Conservation (phyloP, 768 basidiomycete species). For the Leccinum obscurum region DNA sequence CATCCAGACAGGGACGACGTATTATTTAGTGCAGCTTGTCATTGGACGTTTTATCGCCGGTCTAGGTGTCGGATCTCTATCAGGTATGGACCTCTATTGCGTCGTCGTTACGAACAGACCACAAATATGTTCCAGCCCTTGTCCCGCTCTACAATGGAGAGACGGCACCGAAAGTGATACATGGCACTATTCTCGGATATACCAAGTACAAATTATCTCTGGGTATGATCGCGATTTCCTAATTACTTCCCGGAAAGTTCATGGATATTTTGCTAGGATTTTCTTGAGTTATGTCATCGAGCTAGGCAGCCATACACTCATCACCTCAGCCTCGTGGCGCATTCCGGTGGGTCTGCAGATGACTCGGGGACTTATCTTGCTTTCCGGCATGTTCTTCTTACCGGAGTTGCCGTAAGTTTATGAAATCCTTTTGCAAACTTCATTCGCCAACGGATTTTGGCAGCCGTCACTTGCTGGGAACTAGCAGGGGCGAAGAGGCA, state of each 20-base stretch:
- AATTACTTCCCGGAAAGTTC: not conserved
- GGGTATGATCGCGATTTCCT: slow-evolving; percentile 42
- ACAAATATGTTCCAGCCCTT: slow-evolving; percentile 37
- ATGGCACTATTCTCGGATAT: slow-evolving; percentile 70
- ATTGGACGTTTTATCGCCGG: slow-evolving; percentile 77
- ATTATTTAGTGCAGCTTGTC: slow-evolving; percentile 63
- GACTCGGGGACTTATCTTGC: slow-evolving; percentile 63
- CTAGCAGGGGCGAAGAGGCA: slow-evolving; percentile 52
- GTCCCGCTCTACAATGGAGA: slow-evolving; percentile 78
- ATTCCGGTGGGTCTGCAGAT: slow-evolving; percentile 76
- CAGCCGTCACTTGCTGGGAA: slow-evolving; percentile 71
- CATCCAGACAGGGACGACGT: slow-evolving; percentile 65
- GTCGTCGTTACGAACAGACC: slow-evolving; percentile 2
- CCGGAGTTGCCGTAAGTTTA: slow-evolving; percentile 71
- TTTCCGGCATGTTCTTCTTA: slow-evolving; percentile 71
- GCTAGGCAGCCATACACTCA: slow-evolving; percentile 58
- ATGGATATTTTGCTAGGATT: slow-evolving; percentile 41
- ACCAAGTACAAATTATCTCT: slow-evolving; percentile 75
- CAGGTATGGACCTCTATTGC: slow-evolving; percentile 41
- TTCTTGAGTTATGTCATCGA: slow-evolving; percentile 74
- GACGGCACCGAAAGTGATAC: slow-evolving; percentile 71
- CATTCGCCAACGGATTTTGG: not conserved
- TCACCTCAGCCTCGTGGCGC: slow-evolving; percentile 67
- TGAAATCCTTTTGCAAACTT: not conserved
- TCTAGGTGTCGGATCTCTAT: slow-evolving; percentile 74